Base-by-base conservation (phyloP, 495 filamentous ascomycete genomes). In the Penicillium chermesinum region DNA sequence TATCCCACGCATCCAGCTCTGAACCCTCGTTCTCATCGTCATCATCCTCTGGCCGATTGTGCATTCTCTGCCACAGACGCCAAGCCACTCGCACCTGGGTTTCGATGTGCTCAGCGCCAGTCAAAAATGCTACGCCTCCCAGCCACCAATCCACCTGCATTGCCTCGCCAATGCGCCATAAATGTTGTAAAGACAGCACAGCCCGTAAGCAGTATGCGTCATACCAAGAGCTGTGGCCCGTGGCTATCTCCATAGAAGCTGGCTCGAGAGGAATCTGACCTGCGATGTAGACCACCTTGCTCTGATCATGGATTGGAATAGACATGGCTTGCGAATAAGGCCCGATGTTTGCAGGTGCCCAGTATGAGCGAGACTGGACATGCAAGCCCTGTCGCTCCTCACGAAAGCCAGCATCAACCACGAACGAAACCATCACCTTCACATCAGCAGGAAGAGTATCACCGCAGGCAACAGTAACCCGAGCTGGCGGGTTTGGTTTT, bases 321-420 rank as follows among this genome's bases (percentile, higher is more conserved):
- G 80, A 73, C 38, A 93, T 82, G 1, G 93, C 89, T 69, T 99
- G 93, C 10, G 89, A 94, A 63, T 99, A 99, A 0, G 94, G 93
- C 0, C 93, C 93, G 44, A 99, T 99, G 54, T 97, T 97, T 7
- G 94, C 91, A 0, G 93, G 93, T 1, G 93, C 94, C 93, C 93
- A 99, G 75, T 97, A 96, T 2, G 87, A 93, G 19, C 87, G 77
- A 13, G 86, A 89, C 61, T 97, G 94, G 2, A 99, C 90, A 63
- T 99, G 93, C 1, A 99, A 76, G 2, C 83, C 83, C 9, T 75
- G 74, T 42, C 73, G 66, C 41, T 42, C 19, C 19, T 48, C 46
- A 34, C 64, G 59, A 5, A 54, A 15, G 9, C 72, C 67, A 13
- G 62, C 45, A 53, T 73, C 64, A 17, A 79, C 51, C 27, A 72